Evolutionary conservation across 306 rosid species (phyloP).

Genomic region (Quercus berberidifolia): DNA sequence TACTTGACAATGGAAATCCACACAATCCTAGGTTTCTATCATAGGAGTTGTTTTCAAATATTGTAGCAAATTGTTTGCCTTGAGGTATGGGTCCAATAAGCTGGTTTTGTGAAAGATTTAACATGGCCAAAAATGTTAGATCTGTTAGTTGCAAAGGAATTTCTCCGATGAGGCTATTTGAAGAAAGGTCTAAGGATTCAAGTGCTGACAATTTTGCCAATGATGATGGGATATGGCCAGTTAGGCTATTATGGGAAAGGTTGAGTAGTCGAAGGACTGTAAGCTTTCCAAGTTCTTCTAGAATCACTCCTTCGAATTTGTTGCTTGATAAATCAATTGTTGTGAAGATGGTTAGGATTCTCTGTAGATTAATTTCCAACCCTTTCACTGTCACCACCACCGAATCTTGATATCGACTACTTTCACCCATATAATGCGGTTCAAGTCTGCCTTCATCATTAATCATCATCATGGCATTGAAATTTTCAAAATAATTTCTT

Average conservation of each 20-base stretch:
- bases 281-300: conserved; percentile 18
- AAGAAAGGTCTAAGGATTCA: conserved; percentile 40
- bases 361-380: neutral
- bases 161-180: neutral
- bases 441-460: no score
- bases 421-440: no score
- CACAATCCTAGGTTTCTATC: conserved; percentile 25
- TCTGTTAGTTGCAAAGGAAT: conserved; percentile 20
- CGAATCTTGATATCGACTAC: neutral
- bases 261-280: conserved; percentile 21
- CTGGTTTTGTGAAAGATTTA: conserved; percentile 38
- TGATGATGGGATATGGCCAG: conserved; percentile 25
- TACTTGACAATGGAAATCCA: conserved; percentile 31
- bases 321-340: conserved; percentile 39
- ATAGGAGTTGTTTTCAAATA: conserved; percentile 25
- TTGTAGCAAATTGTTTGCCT: conserved; percentile 35
- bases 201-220: conserved; percentile 18
- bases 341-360: conserved; percentile 17
- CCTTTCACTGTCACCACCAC: neutral
- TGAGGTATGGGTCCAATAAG: conserved; percentile 30
- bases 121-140: neutral
- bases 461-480: no score
- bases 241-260: conserved; percentile 30
- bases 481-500: no score
- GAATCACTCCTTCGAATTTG: conserved; percentile 31